These are phyloP conservation scores for Diversispora eburnea DNA, from an alignment of 192 early-diverging fungal genomes.

Conservation along the genomic window DNA sequence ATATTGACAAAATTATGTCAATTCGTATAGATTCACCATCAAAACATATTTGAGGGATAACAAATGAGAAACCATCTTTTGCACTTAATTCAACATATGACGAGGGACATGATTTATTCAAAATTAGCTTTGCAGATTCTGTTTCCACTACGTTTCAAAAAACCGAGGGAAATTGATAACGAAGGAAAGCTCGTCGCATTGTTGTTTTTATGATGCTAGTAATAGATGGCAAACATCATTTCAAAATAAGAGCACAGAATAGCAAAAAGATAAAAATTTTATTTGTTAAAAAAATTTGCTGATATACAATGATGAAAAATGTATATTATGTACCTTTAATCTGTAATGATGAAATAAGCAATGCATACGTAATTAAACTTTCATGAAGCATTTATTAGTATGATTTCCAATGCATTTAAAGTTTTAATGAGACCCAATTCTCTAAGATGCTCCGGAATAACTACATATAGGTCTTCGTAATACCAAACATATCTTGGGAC, in stretches of 20 bases:
- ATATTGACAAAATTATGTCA: background rate
- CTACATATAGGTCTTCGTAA: no score
- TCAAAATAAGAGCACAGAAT: background rate
- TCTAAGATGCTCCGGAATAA: background rate
- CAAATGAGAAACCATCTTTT: background rate
- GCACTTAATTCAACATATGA: background rate
- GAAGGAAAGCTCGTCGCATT: background rate
- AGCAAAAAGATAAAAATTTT: background rate
- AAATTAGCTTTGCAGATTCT: background rate
- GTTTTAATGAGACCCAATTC: background rate
- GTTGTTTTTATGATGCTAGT: background rate
- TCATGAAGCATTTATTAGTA: background rate
- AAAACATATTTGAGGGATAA: background rate
- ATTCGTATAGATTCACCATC: background rate
- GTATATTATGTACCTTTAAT: background rate
- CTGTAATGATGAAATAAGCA: background rate
- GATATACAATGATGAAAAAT: no score
- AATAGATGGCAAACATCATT: background rate
- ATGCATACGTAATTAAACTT: background rate
- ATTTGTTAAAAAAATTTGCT: background rate
- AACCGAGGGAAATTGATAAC: background rate
- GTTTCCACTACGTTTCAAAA: background rate
- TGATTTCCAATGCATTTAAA: background rate
- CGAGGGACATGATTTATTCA: background rate
- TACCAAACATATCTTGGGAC: no score